phyloP scores from a whole-genome alignment of 805 yeast genomes.

The Candida adriatica region DNA sequence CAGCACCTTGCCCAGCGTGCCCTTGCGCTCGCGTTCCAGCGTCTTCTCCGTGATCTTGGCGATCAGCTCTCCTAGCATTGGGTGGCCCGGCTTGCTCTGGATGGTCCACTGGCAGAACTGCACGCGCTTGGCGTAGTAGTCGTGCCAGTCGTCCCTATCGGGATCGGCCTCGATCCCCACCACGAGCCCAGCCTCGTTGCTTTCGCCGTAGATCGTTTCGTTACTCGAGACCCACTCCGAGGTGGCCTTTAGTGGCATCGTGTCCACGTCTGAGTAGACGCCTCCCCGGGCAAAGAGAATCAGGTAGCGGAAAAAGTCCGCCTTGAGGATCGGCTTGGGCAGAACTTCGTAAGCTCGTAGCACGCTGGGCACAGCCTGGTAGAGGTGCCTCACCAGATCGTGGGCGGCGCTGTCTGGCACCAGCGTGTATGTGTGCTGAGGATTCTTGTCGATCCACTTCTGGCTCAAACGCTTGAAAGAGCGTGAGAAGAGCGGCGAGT shows the following conservation, averaged over 20 bases:
- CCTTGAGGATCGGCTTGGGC: conserved; percentile 80
- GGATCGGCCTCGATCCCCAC: conserved; percentile 97
- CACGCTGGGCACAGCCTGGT: conserved; percentile 68
- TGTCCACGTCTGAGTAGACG: conserved; percentile 87
- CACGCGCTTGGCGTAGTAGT: conserved; percentile 87
- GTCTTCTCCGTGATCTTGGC: conserved; percentile 75
- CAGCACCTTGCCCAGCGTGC: conserved; percentile 37
- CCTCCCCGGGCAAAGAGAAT: conserved; percentile 90
- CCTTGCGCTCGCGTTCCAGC: conserved; percentile 41
- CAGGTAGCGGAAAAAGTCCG: conserved; percentile 89
- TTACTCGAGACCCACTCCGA: conserved; percentile 65
- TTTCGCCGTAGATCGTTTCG: conserved; percentile 13
- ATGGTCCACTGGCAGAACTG: conserved; percentile 98
- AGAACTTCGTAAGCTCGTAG: conserved; percentile 63
- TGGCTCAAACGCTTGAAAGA: conserved; percentile 42
- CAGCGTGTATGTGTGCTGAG: conserved; percentile 62
- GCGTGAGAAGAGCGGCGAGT: conserved; percentile 50
- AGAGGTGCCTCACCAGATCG: conserved; percentile 48
- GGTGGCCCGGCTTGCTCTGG: conserved; percentile 87
- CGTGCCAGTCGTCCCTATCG: conserved; percentile 88
- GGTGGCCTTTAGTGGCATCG: conserved; percentile 65
- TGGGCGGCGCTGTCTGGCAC: conserved; percentile 64
- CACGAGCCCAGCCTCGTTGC: conserved; percentile 57
- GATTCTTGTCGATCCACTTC: conserved; percentile 60
- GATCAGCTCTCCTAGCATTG: conserved; percentile 74